Base-by-base conservation (phyloP, 208 protist genomes). In the Leishmania gerbilli region DNA sequence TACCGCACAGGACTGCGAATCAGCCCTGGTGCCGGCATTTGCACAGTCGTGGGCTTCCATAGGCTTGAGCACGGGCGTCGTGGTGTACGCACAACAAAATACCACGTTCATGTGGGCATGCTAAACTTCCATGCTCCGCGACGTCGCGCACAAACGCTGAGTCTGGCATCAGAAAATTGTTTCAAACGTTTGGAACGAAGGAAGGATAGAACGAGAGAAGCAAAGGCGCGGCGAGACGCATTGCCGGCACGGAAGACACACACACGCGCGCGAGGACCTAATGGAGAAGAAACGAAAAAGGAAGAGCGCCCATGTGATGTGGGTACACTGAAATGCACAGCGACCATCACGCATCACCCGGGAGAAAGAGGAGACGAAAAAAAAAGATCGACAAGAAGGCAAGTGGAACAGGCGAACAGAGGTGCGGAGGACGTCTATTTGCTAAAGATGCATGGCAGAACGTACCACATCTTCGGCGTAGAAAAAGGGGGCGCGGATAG, bases 31-130 rank as follows among this genome's bases (percentile, higher is more conserved):
- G 76, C 71, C 56, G 11, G 71, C 53, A 71, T 45, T 77, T 1
- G 45, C 31, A 71, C 71, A 82, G 55, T 60, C 7, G 15, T 8
- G 37, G 47, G 58, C 65, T 5, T 45, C 45, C 79, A 77, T 47
- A 7, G 79, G 71, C n/a, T 71, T 71, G 11, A 51, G 47, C 6
- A 71, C 79, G 24, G 79, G 71, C n/a, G 40, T 77, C 78, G 58
- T 60, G 68, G 68, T 76, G n/a, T 56, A 76, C 40, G 74, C 78
- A 81, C 78, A 81, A 13, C 56, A 56, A 56, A 76, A 81, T 42
- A 47, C 69, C 69, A 64, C 68, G 65, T 69, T 56, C 11, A 75
- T 55, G 45, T 69, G 78, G 53, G 74, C 74, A 45, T 81, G 64
- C 40, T 76, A 53, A 4, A 71, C 78, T 21, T 81, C n/a, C 27